These are phyloP conservation scores for Aspergillus sp. DNA, from an alignment of 2,329 filamentous ascomycete species.

Conservation along the genomic window DNA sequence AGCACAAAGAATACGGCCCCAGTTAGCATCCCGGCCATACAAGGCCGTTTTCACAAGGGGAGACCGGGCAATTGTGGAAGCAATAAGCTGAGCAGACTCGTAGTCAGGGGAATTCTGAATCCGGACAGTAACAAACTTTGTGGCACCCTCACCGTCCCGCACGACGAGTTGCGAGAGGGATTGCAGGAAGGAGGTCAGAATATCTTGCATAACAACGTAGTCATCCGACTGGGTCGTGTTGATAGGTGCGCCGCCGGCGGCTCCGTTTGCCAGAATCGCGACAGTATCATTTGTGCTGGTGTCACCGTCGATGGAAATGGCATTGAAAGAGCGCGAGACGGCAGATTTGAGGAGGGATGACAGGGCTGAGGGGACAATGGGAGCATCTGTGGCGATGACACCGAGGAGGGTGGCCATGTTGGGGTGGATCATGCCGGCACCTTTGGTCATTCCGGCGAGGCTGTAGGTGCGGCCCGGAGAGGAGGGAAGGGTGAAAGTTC, in stretches of 20 bases:
- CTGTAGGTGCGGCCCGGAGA: constrained; percentile 75
- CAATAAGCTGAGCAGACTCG: constrained; percentile 75
- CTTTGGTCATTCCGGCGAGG: constrained; percentile 95
- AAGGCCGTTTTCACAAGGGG: constrained; percentile 96
- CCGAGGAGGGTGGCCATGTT: constrained; percentile 97
- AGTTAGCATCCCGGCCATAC: constrained; percentile 97
- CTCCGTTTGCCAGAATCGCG: constrained; percentile 92
- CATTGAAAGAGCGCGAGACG: constrained; percentile 87
- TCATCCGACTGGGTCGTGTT: constrained; percentile 59
- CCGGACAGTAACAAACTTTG: constrained; percentile 94
- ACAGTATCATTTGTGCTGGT: constrained; percentile 98
- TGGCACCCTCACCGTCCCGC: constrained; percentile 94
- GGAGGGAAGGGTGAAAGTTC: constrained; percentile 81
- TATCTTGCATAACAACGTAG: constrained; percentile 70
- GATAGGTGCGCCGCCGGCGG: constrained; percentile 74
- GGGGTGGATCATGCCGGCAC: constrained; percentile 98
- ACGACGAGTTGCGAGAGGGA: constrained; percentile 92
- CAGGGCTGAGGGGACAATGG: constrained; percentile 71
- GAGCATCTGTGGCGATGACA: constrained; percentile 88
- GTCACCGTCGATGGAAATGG: constrained; percentile 95
- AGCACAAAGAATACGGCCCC: constrained; percentile 95
- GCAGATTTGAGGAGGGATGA: constrained; percentile 72
- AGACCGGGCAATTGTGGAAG: constrained; percentile 84
- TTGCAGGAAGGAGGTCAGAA: constrained; percentile 77
- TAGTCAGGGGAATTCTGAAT: constrained; percentile 75